These are phyloP conservation scores for Erodium trifolium DNA, from an alignment of 441 rosid genomes.

Conservation along the genomic window DNA sequence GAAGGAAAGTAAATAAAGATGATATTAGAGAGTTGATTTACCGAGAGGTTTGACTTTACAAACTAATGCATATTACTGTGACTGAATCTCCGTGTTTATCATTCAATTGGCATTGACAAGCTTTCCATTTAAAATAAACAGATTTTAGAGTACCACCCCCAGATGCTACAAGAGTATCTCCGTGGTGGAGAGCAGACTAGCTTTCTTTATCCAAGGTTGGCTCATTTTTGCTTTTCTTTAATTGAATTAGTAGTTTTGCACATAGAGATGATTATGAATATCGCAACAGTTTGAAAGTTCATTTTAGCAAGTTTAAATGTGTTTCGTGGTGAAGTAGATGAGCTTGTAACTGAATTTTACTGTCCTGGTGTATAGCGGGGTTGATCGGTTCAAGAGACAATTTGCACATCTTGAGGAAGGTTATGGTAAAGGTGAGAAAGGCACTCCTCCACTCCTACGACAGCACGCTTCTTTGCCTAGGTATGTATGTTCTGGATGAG, in stretches of 20 bases:
- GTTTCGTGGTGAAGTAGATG: neutral
- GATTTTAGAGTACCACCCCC: conserved; percentile 99
- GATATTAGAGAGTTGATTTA: conserved; percentile 94
- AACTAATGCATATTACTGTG: conserved; percentile 12
- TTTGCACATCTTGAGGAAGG: conserved; percentile 97
- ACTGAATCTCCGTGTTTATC: neutral
- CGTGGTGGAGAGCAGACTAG: conserved; percentile 96
- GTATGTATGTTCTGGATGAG: conserved; percentile 29
- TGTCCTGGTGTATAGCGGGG: conserved; percentile 45
- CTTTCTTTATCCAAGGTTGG: conserved; percentile 96
- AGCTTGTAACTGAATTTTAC: neutral
- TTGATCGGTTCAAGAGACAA: conserved; percentile 92
- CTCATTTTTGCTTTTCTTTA: neutral
- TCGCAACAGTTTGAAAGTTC: too few species aligned
- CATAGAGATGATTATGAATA: too few species aligned
- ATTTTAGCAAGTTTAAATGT: neutral
- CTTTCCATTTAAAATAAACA: conserved; percentile 25
- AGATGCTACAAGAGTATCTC: conserved; percentile 91
- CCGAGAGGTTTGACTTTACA: conserved; percentile 59
- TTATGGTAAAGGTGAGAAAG: conserved; percentile 64
- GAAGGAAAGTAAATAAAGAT: conserved; percentile 81
- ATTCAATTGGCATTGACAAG: neutral
- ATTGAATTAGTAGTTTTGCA: neutral
- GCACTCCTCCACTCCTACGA: conserved; percentile 58
- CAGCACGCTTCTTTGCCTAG: conserved; percentile 96